Base-by-base conservation (phyloP, 805 yeast species). In the Metschnikowia gruessii region DNA sequence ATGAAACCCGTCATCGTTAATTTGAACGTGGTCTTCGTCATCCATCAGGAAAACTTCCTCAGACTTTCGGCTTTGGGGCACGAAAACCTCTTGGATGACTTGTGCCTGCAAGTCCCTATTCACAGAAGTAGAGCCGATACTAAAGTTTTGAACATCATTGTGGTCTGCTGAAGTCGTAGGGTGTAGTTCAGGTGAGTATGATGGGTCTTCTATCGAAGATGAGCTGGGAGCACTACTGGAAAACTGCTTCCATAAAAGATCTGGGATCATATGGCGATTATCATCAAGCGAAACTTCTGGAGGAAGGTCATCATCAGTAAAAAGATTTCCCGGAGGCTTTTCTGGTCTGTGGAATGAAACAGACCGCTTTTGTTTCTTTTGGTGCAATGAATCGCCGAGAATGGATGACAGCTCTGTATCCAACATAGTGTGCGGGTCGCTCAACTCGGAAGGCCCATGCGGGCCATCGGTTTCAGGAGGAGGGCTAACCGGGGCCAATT, bases 211-310 rank as follows among this genome's bases (percentile, higher is more conserved):
- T 21, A 38, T 37, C 11, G 53, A 40, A 15, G 53, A 52, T 4
- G 55, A 26, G 16, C 49, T 48, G 1, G 65, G 63, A 11, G 60
- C 56, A 21, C 61, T 55, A 35, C 59, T 60, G 4, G 87, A 76
- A 57, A 80, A 83, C 45, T 78, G 81, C 49, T 75, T 75, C 81
- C 89, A 79, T 51, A 88, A 64, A 2, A 90, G 82, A 46, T 83
- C 85, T 0, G 98, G 97, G 28, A 92, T 83, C 45, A 92, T 91
- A 64, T 92, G 99, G 48, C 80, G 83, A 64, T 92, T 92, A 59
- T 92, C 98, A 62, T 89, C 91, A 29, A 92, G 73, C 1, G 87
- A 82, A n/a, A 92, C 98, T 59, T 89, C 97, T 2, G 92, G 87
- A 10, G 81, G 72, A 6, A 62, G 57, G 35, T 62, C 71, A 49